Evolutionary conservation across 192 early-diverging fungal genomes (phyloP).

Genomic region (Coemansia biformis): DNA sequence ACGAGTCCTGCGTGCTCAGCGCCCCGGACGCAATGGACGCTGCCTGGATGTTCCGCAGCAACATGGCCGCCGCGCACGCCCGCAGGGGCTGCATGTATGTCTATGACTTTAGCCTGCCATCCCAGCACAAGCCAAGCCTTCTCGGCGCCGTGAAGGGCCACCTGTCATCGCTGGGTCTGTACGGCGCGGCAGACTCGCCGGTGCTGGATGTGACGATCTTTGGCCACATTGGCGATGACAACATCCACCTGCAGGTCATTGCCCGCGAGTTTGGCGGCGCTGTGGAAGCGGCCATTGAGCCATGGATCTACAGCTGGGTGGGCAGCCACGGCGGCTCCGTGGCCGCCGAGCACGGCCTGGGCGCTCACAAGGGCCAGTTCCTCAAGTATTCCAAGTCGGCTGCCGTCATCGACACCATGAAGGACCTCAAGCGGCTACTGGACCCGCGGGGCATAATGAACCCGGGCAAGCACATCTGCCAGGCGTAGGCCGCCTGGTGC

Average conservation of each 20-base stretch:
- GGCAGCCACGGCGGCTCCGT: conserved; percentile 60
- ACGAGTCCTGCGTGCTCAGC: conserved; percentile 15
- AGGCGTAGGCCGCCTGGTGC: conserved; percentile 7
- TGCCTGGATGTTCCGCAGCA: conserved; percentile 40
- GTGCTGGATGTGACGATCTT: conserved; percentile 81
- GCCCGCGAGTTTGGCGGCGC: conserved; percentile 58
- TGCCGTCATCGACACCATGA: conserved; percentile 80
- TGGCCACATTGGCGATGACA: conserved; percentile 96
- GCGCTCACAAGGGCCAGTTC: conserved; percentile 66
- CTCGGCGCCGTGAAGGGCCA: conserved; percentile 29
- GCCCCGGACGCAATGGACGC: conserved; percentile 25
- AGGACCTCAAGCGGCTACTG: conserved; percentile 72
- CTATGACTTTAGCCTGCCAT: conserved; percentile 44
- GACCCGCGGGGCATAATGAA: conserved; percentile 96
- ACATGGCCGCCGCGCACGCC: conserved; percentile 45
- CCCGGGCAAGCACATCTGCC: conserved; percentile 63
- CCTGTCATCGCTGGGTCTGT: conserved; percentile 16
- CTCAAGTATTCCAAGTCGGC: conserved; percentile 81
- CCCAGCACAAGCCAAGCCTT: conserved; percentile 33
- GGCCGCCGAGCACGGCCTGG: conserved; percentile 87
- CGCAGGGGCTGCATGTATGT: conserved; percentile 50
- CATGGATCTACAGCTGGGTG: conserved; percentile 85
- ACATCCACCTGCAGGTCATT: conserved; percentile 88
- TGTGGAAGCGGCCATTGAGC: conserved; percentile 72
- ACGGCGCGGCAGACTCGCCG: conserved; percentile 28